Percentiles rank a stretch among this genome's conserved stretches.
Conservation (phyloP, 2,329 filamentous ascomycete genomes). For the Pseudogymnoascus sp. region DNA sequence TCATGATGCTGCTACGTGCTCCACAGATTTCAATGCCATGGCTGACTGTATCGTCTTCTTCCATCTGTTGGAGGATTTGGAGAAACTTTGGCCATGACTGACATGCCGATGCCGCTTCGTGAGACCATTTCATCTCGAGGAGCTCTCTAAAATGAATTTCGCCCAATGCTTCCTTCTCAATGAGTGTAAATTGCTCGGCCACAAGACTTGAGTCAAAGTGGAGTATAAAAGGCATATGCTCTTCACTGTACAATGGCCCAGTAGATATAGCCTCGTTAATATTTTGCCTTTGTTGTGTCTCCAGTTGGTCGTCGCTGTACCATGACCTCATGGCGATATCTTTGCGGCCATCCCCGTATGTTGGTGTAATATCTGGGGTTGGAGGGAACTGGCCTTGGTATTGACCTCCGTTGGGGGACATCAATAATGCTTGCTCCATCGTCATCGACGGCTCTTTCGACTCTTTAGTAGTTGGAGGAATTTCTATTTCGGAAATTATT, state of each 20-base stretch:
- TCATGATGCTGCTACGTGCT: conserved; percentile 79
- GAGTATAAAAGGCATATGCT: conserved; percentile 70
- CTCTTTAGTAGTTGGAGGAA: conserved; percentile 16
- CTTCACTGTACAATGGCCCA: neutral
- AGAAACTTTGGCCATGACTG: conserved; percentile 79
- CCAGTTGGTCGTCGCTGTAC: neutral
- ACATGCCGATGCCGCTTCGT: conserved; percentile 58
- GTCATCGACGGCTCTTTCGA: conserved; percentile 42
- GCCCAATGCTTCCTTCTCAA: conserved; percentile 78
- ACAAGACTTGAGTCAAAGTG: conserved; percentile 73
- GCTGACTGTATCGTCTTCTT: conserved; percentile 1
- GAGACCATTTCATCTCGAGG: conserved; percentile 70
- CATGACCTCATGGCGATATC: neutral
- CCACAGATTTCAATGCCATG: conserved; percentile 73
- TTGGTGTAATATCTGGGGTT: conserved; percentile 28
- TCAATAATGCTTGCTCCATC: conserved; percentile 39
- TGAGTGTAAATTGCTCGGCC: conserved; percentile 76
- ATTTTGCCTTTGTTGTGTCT: conserved; percentile 4
- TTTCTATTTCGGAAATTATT: conserved; percentile 21
- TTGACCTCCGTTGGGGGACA: conserved; percentile 32
- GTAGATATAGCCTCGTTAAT: neutral
- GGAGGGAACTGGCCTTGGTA: conserved; percentile 18
- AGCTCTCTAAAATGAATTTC: conserved; percentile 86
- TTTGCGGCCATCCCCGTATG: conserved; percentile 2
- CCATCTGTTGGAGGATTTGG: conserved; percentile 58